Base-by-base conservation (phyloP, 2,329 filamentous ascomycete species). In the Aspergillus sp. region DNA sequence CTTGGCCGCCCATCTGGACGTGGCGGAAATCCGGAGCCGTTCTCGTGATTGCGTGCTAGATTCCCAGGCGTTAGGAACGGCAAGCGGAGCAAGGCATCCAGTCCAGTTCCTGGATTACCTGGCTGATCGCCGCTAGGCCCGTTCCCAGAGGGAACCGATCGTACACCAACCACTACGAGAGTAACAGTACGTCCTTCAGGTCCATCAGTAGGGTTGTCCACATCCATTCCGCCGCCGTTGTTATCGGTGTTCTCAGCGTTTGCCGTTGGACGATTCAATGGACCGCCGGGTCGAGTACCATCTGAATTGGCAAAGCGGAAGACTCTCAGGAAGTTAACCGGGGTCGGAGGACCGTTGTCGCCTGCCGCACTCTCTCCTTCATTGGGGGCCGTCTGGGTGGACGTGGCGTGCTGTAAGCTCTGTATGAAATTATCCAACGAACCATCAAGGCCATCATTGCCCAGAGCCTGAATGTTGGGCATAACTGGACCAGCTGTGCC, bases 101-200 rank as follows among this genome's bases (percentile, higher is more conserved):
- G 65, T 55, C 77, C 76, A 47, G 75, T 67, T 45, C 70, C 78
- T 39, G 78, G 65, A 54, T 70, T 79, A 70, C 67, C 79, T 45
- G 75, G 76, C 49, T 82, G 81, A 56, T 81, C 80, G 52, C 72
- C 67, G 19, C 78, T 76, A 23, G 77, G 73, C 13, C 78, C 77
- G 63, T 79, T 80, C 25, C 78, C 79, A 19, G 85, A 82, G 32
- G 84, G 86, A 60, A 89, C 87, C 25, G 87, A 88, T 56, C 87
- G 80, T 58, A 90, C 89, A 57, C 88, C 88, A 43, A 90, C 87
- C 55, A 90, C 87, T 47, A 90, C 89, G 63, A 90, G 83, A 8
- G 88, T 88, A 41, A 89, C 85, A 74, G 87, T 88, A 21, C 87
- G 81, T 50, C 84, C 84, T 58, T 83, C 82, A 23, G 69, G 62